phyloP scores from a whole-genome alignment of 441 rosid species.

The Adansonia rubrostipa region DNA sequence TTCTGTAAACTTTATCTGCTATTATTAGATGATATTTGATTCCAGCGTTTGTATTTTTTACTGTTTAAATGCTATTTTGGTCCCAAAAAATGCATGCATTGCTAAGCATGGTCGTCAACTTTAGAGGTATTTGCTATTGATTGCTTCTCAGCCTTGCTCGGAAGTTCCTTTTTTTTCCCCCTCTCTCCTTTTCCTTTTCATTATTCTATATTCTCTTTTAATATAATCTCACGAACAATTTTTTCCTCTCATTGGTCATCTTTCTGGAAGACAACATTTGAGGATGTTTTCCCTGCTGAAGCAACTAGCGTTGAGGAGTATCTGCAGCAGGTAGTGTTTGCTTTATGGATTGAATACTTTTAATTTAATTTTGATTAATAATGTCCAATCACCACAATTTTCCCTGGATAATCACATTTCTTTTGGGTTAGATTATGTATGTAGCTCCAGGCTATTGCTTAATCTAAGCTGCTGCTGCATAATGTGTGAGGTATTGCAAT shows the following conservation, averaged over 20 bases:
- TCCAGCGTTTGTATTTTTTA: conserved; percentile 1
- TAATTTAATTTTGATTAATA: background rate
- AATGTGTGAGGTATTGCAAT: background rate
- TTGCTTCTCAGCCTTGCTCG: conserved; percentile 4
- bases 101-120: conserved; percentile 22
- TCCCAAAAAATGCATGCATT: background rate
- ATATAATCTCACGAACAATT: background rate
- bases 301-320: conserved; percentile 93
- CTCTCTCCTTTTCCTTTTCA: background rate
- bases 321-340: conserved; percentile 77
- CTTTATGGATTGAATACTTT: background rate
- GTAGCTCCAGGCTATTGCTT: background rate
- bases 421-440: background rate
- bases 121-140: background rate
- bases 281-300: conserved; percentile 97
- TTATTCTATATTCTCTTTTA: background rate
- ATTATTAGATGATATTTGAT: background rate
- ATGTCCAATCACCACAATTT: background rate
- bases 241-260: conserved; percentile 25
- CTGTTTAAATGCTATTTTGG: conserved; percentile 15
- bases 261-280: conserved; percentile 74
- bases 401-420: background rate
- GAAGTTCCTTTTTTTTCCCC: background rate
- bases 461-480: background rate
- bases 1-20: background rate